Percentiles rank a stretch among this genome's conserved stretches.
These are phyloP conservation scores for Davidsoniella eucalypti DNA, from an alignment of 2,329 filamentous ascomycete genomes.

Conservation along the genomic window DNA sequence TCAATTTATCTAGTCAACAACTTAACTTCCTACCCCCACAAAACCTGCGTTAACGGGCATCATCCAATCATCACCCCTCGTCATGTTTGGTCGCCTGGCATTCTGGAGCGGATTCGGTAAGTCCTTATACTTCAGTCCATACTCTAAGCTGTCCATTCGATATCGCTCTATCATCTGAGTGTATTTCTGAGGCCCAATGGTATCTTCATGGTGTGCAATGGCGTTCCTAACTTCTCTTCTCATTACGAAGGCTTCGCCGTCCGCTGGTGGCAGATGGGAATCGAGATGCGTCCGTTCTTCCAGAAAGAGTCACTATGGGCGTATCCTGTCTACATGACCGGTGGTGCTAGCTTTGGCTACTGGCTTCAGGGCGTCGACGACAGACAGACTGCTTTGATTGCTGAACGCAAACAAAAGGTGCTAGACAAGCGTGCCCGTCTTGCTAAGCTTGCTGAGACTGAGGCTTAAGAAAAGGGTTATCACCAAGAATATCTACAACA, in stretches of 20 bases:
- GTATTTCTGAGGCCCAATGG: not conserved
- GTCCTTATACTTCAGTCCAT: slow-evolving; percentile 17
- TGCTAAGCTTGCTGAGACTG: slow-evolving; percentile 23
- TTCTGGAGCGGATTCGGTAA: slow-evolving; percentile 89
- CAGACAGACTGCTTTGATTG: slow-evolving; percentile 59
- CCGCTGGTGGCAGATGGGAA: slow-evolving; percentile 90
- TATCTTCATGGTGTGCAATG: not conserved
- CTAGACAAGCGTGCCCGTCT: slow-evolving; percentile 77
- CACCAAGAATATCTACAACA: not conserved
- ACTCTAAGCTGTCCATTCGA: too few relatives aligned
- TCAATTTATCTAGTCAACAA: not conserved
- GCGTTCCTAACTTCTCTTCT: not conserved
- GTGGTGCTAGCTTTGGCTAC: slow-evolving; percentile 87
- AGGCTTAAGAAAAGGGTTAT: slow-evolving; percentile 7
- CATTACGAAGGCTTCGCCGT: slow-evolving; percentile 60
- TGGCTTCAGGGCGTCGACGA: slow-evolving; percentile 87
- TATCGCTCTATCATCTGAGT: too few relatives aligned
- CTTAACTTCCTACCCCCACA: not conserved
- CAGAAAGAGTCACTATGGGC: slow-evolving; percentile 70
- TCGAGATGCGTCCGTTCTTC: slow-evolving; percentile 95
- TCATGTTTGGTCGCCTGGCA: slow-evolving; percentile 48
- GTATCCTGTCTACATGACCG: slow-evolving; percentile 75
- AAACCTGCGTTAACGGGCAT: not conserved
- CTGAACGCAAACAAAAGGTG: slow-evolving; percentile 61
- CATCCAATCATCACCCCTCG: slow-evolving; percentile 17